Evolutionary conservation across 805 yeast species (phyloP), one percentile per base, ranked within the genome.

Genomic region (Pichia scutulata): DNA sequence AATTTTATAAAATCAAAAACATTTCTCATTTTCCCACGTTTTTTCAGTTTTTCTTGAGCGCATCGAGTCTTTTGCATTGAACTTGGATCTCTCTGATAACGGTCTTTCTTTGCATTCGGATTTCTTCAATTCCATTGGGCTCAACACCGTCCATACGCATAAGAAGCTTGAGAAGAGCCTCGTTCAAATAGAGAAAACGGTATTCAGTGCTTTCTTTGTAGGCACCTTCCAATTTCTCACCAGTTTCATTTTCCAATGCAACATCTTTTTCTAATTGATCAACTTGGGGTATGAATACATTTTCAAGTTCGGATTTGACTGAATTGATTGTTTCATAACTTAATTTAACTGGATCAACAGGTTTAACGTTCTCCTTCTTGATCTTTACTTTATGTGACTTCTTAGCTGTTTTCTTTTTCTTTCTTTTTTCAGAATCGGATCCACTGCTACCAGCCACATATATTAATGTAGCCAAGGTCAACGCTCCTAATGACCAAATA

Each of bases 61-160:
- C 40, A 44, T 84, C 90, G 49, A 83, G 69, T 54, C 76, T 68
- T 56, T 74, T 76, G 61, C 81, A 78, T 57, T 75, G 77, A 39
- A 66, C 69, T 65, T 86, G 93, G 47, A 86, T 76, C 44, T 71
- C 66, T 57, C 75, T 80, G 56, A 86, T 81, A 10, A 76, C 74
- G 47, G 70, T 73, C 60, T 80, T 84, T 56, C 95, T 73, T 60
- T 73, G 72, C 23, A 70, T 70, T 55, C 86, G 77, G 55, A 86
- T 68, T 1, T 70, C 67, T 1, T 68, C 76, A 44, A 77, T 77
- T 10, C 68, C 72, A 26, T 72, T 72, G 10, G 70, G 70, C 6
- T 65, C 66, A 36, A 86, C 71, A 3, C 77, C 81, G 58, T 86
- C 95, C 49, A 86, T 69, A 53, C 74, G 78, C 73, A 86, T 74